phyloP scores from a whole-genome alignment of 2,329 filamentous ascomycete genomes.

The Curvularia lunata region DNA sequence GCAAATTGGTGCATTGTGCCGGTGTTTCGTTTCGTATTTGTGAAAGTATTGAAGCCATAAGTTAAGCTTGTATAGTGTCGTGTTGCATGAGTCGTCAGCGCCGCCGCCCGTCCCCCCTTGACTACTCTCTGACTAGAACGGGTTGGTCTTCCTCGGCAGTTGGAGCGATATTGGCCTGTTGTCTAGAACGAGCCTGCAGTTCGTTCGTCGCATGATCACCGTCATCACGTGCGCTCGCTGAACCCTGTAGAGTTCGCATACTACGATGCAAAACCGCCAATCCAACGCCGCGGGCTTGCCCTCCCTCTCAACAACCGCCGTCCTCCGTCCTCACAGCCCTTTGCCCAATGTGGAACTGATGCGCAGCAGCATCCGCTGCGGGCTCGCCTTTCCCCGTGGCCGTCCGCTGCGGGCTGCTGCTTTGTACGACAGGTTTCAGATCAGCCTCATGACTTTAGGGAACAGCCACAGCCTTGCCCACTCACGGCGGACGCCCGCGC shows the following conservation, averaged over 20 bases:
- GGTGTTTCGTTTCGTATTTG: background rate
- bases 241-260: slow-evolving; percentile 6
- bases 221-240: slow-evolving; percentile 10
- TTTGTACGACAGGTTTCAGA: slow-evolving; percentile 6
- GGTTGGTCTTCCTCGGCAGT: background rate
- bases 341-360: slow-evolving; percentile 4
- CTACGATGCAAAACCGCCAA: background rate
- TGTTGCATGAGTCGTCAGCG: background rate
- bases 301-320: slow-evolving; percentile 1
- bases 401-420: slow-evolving; percentile 15
- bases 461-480: slow-evolving; percentile 12
- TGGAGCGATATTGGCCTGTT: background rate
- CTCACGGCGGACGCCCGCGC: slow-evolving; percentile 16
- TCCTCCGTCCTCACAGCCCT: slow-evolving; percentile 2
- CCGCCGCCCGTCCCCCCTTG: background rate
- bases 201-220: slow-evolving; percentile 8
- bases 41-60: background rate
- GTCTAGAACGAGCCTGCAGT: slow-evolving; percentile 3
- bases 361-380: slow-evolving; percentile 2
- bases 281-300: background rate
- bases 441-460: slow-evolving; percentile 21
- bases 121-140: background rate
- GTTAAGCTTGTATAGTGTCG: slow-evolving; percentile 1
- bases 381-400: slow-evolving; percentile 14
- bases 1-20: background rate